These are phyloP conservation scores for Penicillium sp. DNA, from an alignment of 2,329 filamentous ascomycete genomes.

Conservation along the genomic window DNA sequence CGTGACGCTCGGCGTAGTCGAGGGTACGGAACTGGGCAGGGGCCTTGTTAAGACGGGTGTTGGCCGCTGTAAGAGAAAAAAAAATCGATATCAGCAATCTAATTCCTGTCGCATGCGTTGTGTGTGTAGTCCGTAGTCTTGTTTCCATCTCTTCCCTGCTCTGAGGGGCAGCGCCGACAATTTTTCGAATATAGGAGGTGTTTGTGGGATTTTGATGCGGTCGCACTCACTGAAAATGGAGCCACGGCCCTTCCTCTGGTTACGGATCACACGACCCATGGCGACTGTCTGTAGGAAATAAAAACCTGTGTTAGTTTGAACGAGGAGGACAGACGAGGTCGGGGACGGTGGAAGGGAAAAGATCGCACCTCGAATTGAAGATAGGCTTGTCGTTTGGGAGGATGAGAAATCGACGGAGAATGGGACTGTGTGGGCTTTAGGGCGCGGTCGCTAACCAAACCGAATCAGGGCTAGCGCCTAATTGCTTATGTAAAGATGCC, in stretches of 20 bases:
- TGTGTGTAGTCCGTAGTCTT: conserved; percentile 3
- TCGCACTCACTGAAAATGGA: conserved; percentile 71
- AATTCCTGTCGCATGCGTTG: conserved; percentile 9
- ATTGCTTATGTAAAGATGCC: conserved; percentile 11
- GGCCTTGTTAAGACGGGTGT: conserved; percentile 91
- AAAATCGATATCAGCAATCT: conserved; percentile 35
- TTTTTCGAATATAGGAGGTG: conserved; percentile 16
- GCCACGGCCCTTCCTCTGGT: conserved; percentile 76
- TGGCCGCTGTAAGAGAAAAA: conserved; percentile 58
- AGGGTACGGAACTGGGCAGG: conserved; percentile 94
- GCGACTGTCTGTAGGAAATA: conserved; percentile 42
- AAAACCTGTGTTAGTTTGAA: conserved; percentile 36
- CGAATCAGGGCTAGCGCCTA: conserved; percentile 34
- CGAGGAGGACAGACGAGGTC: conserved; percentile 26
- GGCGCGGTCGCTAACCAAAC: conserved; percentile 49
- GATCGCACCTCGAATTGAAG: conserved; percentile 46
- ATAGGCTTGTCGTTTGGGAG: conserved; percentile 44
- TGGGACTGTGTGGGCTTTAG: conserved; percentile 47
- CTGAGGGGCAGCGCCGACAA: conserved; percentile 11
- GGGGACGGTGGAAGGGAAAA: conserved; percentile 30
- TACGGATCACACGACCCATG: conserved; percentile 72
- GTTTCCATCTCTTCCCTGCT: conserved; percentile 15
- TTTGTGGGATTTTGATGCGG: conserved; percentile 28
- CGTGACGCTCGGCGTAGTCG: conserved; percentile 96
- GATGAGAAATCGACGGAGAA: conserved; percentile 43